Evolutionary conservation across 495 filamentous ascomycete genomes (phyloP), one percentile per base, ranked within the genome.

Genomic region (Sporormia fimetaria): DNA sequence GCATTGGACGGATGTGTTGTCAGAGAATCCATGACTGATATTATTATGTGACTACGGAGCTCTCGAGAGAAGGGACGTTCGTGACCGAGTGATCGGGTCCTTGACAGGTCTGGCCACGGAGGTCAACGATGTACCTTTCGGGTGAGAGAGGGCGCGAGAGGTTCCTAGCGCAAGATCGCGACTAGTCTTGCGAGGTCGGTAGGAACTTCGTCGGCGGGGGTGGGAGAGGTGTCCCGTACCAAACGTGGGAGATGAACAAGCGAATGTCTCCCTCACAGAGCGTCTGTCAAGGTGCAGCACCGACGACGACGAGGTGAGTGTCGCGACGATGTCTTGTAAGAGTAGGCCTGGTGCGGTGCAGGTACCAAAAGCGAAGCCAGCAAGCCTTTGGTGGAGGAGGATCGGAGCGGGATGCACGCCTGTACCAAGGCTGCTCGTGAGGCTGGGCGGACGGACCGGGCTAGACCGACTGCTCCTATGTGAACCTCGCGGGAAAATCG

Each of bases 221-320:
- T 30, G 39, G 35, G 38, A 12, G 23, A 33, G 43, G 40, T 44
- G n/a, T n/a, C n/a, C 60, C 82, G 77, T 82, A 84, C 81, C 76
- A 25, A 68, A 72, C 68, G 68, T 67, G 76, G 82, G 86, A 94
- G 87, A 94, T 83, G 71, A 83, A 93, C 87, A 94, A 95, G 55
- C 78, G 63, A 95, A 95, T 94, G 87, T 85, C 79, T 94, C 87
- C 83, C 87, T 85, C 78, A 60, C 57, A 54, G 49, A 35, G n/a
- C n/a, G n/a, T n/a, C n/a, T n/a, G n/a, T n/a, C n/a, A n/a, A n/a
- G n/a, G n/a, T n/a, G n/a, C n/a, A n/a, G n/a, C n/a, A n/a, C n/a
- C n/a, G n/a, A n/a, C n/a, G n/a, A n/a, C n/a, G n/a, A n/a, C n/a
- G n/a, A n/a, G n/a, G n/a, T n/a, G n/a, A n/a, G n/a, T n/a, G 29